Evolutionary conservation across 2,329 filamentous ascomycete species (phyloP).

Genomic region (Xylariales sp.): DNA sequence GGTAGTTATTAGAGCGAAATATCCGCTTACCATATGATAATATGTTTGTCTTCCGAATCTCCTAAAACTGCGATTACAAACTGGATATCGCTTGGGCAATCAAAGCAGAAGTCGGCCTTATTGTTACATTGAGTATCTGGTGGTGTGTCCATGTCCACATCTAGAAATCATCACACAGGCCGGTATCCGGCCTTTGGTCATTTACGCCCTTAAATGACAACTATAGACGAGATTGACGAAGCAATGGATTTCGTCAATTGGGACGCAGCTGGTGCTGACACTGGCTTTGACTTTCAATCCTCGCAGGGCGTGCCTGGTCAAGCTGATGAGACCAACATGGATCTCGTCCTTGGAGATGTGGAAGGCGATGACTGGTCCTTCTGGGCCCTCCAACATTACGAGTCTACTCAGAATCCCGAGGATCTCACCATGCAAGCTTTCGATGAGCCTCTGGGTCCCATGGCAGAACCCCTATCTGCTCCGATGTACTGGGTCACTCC

Average conservation of each 20-base stretch:
- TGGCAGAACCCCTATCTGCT: conserved; percentile 18
- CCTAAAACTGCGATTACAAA: too few relatives aligned
- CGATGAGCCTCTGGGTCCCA: conserved; percentile 25
- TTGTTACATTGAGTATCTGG: too few relatives aligned
- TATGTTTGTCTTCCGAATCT: neutral
- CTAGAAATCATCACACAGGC: neutral
- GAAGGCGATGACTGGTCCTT: conserved; percentile 58
- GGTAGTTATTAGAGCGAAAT: conserved; percentile 1
- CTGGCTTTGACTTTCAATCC: conserved; percentile 26
- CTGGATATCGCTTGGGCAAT: too few relatives aligned
- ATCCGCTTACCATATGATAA: conserved; percentile 4
- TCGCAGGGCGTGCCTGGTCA: conserved; percentile 30
- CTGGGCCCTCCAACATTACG: conserved; percentile 55
- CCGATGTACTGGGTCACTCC: conserved; percentile 40
- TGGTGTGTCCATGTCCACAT: neutral
- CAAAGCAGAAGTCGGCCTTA: too few relatives aligned
- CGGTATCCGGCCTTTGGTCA: conserved; percentile 8
- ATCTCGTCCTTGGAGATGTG: conserved; percentile 50
- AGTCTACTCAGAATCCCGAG: conserved; percentile 36
- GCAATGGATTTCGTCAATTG: conserved; percentile 57
- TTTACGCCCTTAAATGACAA: conserved; percentile 25
- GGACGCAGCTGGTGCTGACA: conserved; percentile 40
- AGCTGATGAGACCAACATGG: conserved; percentile 32
- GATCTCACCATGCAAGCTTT: conserved; percentile 23
- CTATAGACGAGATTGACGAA: conserved; percentile 53